Evolutionary conservation across 2,329 filamentous ascomycete species (phyloP).

Genomic region (Neurospora crassa): DNA sequence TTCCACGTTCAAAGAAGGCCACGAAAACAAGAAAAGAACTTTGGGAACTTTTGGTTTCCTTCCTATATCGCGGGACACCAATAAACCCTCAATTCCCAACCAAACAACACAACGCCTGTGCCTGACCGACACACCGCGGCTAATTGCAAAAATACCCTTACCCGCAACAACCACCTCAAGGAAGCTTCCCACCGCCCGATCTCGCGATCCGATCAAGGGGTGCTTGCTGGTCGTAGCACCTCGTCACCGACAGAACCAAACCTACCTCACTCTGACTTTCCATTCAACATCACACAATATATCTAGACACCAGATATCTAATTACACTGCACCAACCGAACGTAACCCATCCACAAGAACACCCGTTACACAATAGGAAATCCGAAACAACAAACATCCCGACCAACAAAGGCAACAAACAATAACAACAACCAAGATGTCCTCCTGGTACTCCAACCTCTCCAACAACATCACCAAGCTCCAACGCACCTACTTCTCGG

Average conservation of each 20-base stretch:
- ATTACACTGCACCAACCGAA: neutral
- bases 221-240: neutral
- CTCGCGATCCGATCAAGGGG: neutral
- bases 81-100: neutral
- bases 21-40: neutral
- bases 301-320: neutral
- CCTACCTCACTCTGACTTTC: neutral
- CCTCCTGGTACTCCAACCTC: slow-evolving; percentile 70
- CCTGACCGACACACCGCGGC: neutral
- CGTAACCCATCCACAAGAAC: neutral
- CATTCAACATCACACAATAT: neutral
- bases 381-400: neutral
- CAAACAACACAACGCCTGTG: neutral
- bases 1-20: neutral
- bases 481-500: slow-evolving; percentile 58
- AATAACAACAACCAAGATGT: slow-evolving; percentile 36
- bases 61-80: neutral
- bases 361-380: neutral
- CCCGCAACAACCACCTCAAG: neutral
- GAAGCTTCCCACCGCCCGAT: neutral
- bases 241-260: neutral
- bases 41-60: neutral
- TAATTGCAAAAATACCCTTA: neutral
- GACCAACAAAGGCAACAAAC: neutral
- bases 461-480: slow-evolving; percentile 56